These are phyloP conservation scores for Neoarthrinium moseri DNA, from an alignment of 2,329 filamentous ascomycete genomes.

Conservation along the genomic window DNA sequence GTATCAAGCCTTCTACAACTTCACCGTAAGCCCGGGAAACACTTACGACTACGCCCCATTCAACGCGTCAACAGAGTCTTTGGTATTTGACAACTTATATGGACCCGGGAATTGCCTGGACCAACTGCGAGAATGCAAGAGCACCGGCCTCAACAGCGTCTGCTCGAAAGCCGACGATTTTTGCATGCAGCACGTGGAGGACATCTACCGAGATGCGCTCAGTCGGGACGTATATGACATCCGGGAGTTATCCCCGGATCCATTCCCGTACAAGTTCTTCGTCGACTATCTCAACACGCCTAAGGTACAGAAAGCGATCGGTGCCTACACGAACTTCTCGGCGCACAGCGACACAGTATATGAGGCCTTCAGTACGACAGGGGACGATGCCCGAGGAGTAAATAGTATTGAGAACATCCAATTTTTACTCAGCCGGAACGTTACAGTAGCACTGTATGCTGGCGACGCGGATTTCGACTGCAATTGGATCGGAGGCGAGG, in stretches of 20 bases:
- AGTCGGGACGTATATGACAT: constrained; percentile 61
- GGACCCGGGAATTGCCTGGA: constrained; percentile 61
- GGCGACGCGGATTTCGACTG: constrained; percentile 32
- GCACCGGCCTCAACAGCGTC: constrained; percentile 45
- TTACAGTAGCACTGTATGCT: constrained; percentile 26
- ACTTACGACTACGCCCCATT: constrained; percentile 54
- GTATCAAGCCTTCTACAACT: constrained; percentile 58
- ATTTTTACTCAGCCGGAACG: constrained; percentile 17
- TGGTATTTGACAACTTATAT: constrained; percentile 60
- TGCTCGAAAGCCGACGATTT: constrained; percentile 55
- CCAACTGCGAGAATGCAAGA: constrained; percentile 53
- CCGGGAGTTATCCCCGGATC: constrained; percentile 52
- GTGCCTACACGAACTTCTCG: constrained; percentile 59
- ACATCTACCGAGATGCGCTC: constrained; percentile 47
- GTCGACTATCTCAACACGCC: constrained; percentile 57
- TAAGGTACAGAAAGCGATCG: constrained; percentile 54
- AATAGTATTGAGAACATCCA: constrained; percentile 23
- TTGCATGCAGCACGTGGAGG: constrained; percentile 53
- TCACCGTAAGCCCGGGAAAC: constrained; percentile 53
- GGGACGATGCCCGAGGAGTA: constrained; percentile 42
- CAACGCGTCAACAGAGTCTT: constrained; percentile 44
- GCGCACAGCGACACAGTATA: constrained; percentile 41
- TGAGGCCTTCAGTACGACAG: constrained; percentile 52
- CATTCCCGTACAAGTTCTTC: constrained; percentile 57
- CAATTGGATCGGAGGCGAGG: constrained; percentile 30